Evolutionary conservation across 2,329 filamentous ascomycete genomes (phyloP), one percentile per base, ranked within the genome.

Genomic region (Colletotrichum eleusines): DNA sequence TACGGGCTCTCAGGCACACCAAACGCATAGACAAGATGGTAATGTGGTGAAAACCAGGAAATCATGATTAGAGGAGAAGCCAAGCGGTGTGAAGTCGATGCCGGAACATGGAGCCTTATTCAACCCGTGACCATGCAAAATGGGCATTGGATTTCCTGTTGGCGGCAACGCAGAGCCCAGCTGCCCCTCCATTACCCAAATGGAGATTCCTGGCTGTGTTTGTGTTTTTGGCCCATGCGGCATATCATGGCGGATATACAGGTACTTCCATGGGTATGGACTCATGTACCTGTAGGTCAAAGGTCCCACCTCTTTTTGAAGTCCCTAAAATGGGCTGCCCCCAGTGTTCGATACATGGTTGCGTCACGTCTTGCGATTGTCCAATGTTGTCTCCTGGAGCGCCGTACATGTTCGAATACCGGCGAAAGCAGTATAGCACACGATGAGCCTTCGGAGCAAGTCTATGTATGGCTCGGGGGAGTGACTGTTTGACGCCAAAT

Each of bases 91-190:
- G 63, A 53, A 58, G 51, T 48, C 50, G 44, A 53, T 42, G 33
- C 38, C 33, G 50, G 51, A 46, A 28, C 28, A 46, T 53, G 58
- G 68, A 59, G 57, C 44, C 58, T 54, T 70, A 18, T 26, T 55
- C 35, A 38, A 12, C 9, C 18, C 55, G 42, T 55, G 57, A 42
- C 50, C 57, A 61, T 57, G 33, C 38, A 63, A 63, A 62, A 57
- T 61, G 66, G 50, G 67, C 63, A 66, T 62, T 61, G 66, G 57
- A 63, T 60, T 71, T 71, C 57, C 58, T 68, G 57, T 50, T 63
- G 68, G 63, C 63, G 50, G 68, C 44, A 67, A 38, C 40, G 20
- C 68, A 33, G 42, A 69, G 57, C 40, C 42, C 51, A 62, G 38
- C n/a, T n/a, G n/a, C n/a, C 14, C 67, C 50, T 62, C 63, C 63